Evolutionary conservation across 495 filamentous ascomycete genomes (phyloP).

Genomic region (Neurospora sp.): DNA sequence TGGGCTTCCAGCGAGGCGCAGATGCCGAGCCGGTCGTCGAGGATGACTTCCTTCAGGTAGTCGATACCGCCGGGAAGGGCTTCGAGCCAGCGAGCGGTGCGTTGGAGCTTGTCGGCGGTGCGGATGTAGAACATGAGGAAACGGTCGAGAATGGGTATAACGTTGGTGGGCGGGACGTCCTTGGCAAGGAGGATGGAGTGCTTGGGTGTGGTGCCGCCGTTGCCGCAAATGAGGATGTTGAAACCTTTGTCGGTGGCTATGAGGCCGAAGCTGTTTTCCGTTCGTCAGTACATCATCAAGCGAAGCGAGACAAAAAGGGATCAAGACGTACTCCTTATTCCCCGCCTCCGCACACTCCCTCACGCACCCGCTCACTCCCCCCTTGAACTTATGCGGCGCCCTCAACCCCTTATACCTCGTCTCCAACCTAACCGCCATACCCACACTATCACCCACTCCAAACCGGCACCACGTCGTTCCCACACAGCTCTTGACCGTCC

Average conservation of each 20-base stretch:
- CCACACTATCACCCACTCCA: slow-evolving; percentile 91
- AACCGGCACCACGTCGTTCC: slow-evolving; percentile 94
- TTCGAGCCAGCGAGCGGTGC: slow-evolving; percentile 90
- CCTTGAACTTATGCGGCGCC: slow-evolving; percentile 88
- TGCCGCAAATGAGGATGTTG: slow-evolving; percentile 90
- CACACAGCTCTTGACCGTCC: slow-evolving; percentile 92
- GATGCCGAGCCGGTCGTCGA: slow-evolving; percentile 86
- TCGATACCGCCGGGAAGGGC: slow-evolving; percentile 75
- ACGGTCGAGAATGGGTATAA: slow-evolving; percentile 79
- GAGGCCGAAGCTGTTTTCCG: slow-evolving; percentile 61
- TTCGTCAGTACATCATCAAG: slow-evolving; percentile 6
- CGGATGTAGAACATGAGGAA: slow-evolving; percentile 96
- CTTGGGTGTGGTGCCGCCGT: slow-evolving; percentile 79
- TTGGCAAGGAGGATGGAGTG: slow-evolving; percentile 86
- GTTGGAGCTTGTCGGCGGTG: slow-evolving; percentile 88
- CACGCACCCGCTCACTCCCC: slow-evolving; percentile 84
- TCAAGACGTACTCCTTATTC: slow-evolving; percentile 67
- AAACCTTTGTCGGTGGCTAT: slow-evolving; percentile 93
- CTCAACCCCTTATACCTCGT: slow-evolving; percentile 93
- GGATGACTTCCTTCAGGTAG: slow-evolving; percentile 74
- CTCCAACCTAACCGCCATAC: slow-evolving; percentile 86
- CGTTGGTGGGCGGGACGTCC: slow-evolving; percentile 77
- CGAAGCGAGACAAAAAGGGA: not conserved
- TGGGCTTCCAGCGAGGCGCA: slow-evolving; percentile 76
- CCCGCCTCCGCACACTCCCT: slow-evolving; percentile 93